Conservation (phyloP, 352 stramenopile genomes). For the Pythium aphanidermatum region DNA sequence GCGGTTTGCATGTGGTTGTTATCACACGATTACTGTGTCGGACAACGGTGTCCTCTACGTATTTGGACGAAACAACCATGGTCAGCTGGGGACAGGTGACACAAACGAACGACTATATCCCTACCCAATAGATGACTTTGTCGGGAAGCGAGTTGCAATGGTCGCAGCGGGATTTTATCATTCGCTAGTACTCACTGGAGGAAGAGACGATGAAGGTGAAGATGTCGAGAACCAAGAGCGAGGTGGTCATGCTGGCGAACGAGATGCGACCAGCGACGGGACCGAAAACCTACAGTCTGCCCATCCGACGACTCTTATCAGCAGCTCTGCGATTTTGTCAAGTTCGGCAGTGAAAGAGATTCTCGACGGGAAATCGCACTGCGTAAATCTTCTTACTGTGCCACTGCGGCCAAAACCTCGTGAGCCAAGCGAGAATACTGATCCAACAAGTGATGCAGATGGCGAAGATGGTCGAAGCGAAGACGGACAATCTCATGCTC, state of each 20-base stretch:
- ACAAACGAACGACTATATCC: constrained; percentile 83
- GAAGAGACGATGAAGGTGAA: constrained; percentile 49
- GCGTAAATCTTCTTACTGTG: constrained; percentile 1
- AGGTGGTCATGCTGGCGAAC: background rate
- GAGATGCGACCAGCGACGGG: no score
- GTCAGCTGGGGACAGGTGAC: constrained; percentile 89
- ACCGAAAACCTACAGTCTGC: no score
- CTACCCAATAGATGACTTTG: constrained; percentile 85
- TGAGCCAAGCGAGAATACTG: constrained; percentile 1
- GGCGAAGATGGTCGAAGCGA: constrained; percentile 41
- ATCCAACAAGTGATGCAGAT: constrained; percentile 26
- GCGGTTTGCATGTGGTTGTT: constrained; percentile 86
- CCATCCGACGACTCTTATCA: no score
- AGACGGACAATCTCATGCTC: constrained; percentile 14
- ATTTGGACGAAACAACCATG: constrained; percentile 93
- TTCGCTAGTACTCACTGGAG: constrained; percentile 86
- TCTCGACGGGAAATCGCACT: background rate
- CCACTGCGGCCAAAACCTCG: no score
- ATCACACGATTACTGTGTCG: constrained; percentile 86
- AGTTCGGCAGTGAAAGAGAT: constrained; percentile 1
- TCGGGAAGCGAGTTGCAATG: constrained; percentile 83
- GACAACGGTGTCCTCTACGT: constrained; percentile 90
- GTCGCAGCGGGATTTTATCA: constrained; percentile 93
- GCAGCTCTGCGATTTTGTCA: background rate
- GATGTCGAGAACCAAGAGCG: constrained; percentile 6